Conservation (phyloP, 139 green algal species). For the Chlorella sp. region DNA sequence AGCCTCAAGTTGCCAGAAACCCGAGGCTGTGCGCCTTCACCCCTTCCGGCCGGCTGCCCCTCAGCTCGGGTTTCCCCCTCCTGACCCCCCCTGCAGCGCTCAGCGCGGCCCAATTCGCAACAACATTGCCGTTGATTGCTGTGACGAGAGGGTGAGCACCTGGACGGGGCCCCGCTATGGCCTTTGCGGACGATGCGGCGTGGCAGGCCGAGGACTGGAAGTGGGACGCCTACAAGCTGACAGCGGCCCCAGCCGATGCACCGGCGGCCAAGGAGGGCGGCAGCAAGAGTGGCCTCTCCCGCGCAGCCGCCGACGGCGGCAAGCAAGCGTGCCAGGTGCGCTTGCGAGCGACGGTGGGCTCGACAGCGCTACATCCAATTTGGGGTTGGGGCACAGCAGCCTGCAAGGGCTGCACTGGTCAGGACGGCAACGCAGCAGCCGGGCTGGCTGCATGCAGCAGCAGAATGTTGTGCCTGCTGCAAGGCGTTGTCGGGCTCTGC, state of each 20-base stretch:
- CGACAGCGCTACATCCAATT: not conserved
- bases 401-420: not conserved
- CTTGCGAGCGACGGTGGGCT: not conserved
- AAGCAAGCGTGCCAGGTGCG: slow-evolving; percentile 32
- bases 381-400: not conserved
- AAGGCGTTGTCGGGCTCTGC: too few species aligned
- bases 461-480: too few species aligned
- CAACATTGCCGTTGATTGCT: not conserved
- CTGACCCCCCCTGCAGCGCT: too few species aligned
- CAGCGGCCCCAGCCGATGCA: not conserved
- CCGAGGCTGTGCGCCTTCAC: too few species aligned
- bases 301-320: not conserved
- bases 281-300: not conserved
- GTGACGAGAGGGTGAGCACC: not conserved
- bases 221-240: slow-evolving; percentile 33
- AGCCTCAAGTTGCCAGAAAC: too few species aligned
- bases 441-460: too few species aligned
- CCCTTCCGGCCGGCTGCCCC: not conserved
- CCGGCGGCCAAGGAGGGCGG: not conserved
- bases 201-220: slow-evolving; percentile 28
- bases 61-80: too few species aligned
- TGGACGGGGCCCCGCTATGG: not conserved
- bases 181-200: slow-evolving; percentile 20
- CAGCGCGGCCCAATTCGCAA: not conserved
- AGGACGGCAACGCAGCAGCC: too few species aligned